Percentiles rank a stretch among this genome's conserved stretches.
phyloP scores from a whole-genome alignment of 2,329 filamentous ascomycete species.

The Ramichloridium luteum region DNA sequence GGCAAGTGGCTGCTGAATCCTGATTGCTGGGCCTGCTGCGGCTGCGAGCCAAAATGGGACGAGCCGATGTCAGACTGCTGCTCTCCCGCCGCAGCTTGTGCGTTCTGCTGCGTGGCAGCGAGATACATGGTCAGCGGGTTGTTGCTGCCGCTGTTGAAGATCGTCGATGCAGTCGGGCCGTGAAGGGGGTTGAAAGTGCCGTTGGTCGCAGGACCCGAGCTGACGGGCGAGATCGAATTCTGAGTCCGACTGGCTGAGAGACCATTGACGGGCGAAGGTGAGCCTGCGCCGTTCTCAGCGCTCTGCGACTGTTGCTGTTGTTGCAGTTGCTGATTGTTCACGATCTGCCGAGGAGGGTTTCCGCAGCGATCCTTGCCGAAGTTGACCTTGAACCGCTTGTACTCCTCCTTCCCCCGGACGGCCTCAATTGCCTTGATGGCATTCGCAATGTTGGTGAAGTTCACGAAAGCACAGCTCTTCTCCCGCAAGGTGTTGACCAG shows the following conservation, averaged over 20 bases:
- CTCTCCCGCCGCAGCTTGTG: conserved; percentile 35
- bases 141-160: conserved; percentile 66
- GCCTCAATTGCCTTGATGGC: conserved; percentile 99
- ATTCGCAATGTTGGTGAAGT: conserved; percentile 99
- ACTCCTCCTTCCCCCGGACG: conserved; percentile 86
- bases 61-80: conserved; percentile 8
- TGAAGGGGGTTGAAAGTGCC: conserved; percentile 46
- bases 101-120: conserved; percentile 48
- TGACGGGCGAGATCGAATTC: conserved; percentile 49
- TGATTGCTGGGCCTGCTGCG: conserved; percentile 24
- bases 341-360: conserved; percentile 82
- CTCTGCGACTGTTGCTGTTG: conserved; percentile 50
- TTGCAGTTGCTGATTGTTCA: conserved; percentile 44
- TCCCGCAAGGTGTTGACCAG: conserved; percentile 91
- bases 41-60: conserved; percentile 35
- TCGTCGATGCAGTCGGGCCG: conserved; percentile 54
- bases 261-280: conserved; percentile 46
- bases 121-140: conserved; percentile 92
- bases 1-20: conserved; percentile 33
- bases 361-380: conserved; percentile 98
- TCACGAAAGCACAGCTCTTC: conserved; percentile 99
- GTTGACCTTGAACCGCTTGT: conserved; percentile 98
- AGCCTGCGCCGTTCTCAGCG: conserved; percentile 41
- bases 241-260: conserved; percentile 43
- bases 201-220: conserved; percentile 42